Base-by-base conservation (phyloP, 495 filamentous ascomycete species). In the Penicillium ucsense region DNA sequence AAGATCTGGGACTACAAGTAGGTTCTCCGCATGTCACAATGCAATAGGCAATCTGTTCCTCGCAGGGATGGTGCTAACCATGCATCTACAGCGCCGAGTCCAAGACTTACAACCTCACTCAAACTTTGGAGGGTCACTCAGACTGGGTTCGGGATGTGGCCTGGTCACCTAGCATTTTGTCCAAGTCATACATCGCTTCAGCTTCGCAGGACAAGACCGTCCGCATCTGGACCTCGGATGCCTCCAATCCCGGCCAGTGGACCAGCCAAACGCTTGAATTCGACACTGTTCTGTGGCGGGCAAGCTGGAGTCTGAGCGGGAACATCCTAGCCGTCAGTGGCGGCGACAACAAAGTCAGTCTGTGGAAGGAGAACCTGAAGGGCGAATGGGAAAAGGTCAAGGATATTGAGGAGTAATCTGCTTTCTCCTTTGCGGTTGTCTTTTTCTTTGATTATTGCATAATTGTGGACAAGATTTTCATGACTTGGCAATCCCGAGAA, bases 101-200 rank as follows among this genome's bases (percentile, higher is more conserved):
- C 32, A 72, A 73, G 43, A 69, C 65, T 30, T 87, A 85, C 60
- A 68, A 55, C 62, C 67, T 60, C 48, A 73, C 53, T 43, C 64
- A 78, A 78, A 54, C 75, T 83, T 56, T 77, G 41, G 64, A 73
- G 50, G 92, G 92, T 54, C 92, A 99, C 65, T 83, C 81, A 0
- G 92, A 97, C 72, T 99, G 92, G 92, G 92, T 99, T 42, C 85
- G 92, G 41, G 94, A 99, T 63, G 92, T 99, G 6, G 88, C 91
- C 9, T 97, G 94, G 94, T 85, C 84, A 39, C 92, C 92, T 5
- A 94, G 87, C 46, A 85, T 97, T 39, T 75, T 97, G 49, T 84
- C 86, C 60, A 97, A 94, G 76, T 83, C 80, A 39, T 99, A 99
- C 71, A 94, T 99, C 53, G 94, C 92, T 27, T 85, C 81, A 10